Evolutionary conservation across 345 rosid species (phyloP).

Genomic region (Gossypium stocksii): DNA sequence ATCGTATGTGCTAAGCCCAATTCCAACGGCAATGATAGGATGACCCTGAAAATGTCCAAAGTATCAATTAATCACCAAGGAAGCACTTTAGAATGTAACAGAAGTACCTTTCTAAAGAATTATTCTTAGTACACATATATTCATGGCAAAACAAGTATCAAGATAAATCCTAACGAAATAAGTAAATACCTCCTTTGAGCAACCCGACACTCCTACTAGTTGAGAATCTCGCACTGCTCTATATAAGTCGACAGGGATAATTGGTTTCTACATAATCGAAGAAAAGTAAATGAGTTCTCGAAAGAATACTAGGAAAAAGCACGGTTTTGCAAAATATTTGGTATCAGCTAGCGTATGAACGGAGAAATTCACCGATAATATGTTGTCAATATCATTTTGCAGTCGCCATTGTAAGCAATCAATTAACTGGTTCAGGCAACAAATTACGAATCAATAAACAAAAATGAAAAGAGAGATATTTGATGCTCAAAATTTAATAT

Average conservation of each 20-base stretch:
- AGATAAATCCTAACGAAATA: conserved; percentile 19
- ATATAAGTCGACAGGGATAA: conserved; percentile 73
- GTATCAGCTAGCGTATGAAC: background rate
- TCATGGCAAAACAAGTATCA: background rate
- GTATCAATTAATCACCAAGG: background rate
- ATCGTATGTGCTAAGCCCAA: conserved; percentile 90
- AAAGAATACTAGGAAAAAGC: conserved; percentile 13
- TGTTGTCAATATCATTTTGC: conserved; percentile 73
- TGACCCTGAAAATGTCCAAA: conserved; percentile 52
- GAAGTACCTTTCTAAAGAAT: background rate
- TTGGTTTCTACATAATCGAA: conserved; percentile 62
- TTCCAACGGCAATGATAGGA: conserved; percentile 85
- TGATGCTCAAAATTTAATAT: conserved; percentile 7
- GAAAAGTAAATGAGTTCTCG: background rate
- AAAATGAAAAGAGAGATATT: background rate
- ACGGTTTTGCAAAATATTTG: background rate
- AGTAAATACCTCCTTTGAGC: conserved; percentile 69
- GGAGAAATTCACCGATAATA: conserved; percentile 51
- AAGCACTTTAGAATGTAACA: conserved; percentile 3
- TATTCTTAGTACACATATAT: background rate
- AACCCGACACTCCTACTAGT: conserved; percentile 88
- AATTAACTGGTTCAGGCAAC: conserved; percentile 55
- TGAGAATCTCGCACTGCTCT: conserved; percentile 88
- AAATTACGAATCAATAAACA: conserved; percentile 11
- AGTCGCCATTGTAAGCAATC: conserved; percentile 82